Evolutionary conservation across 2,329 filamentous ascomycete genomes (phyloP), one percentile per base, ranked within the genome.

Genomic region (Colletotrichum sojae): DNA sequence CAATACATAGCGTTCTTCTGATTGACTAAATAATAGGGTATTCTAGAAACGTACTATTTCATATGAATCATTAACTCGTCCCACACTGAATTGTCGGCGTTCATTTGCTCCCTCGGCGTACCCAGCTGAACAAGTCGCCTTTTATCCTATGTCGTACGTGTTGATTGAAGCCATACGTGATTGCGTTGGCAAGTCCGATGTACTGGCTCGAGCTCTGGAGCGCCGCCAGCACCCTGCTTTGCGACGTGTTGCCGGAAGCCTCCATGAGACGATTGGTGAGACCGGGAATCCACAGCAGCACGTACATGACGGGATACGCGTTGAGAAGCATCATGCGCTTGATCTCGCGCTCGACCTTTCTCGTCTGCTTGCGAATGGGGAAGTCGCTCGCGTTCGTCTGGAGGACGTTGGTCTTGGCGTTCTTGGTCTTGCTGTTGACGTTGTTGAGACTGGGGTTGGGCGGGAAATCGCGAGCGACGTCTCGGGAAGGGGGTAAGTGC

Each of bases 111-210:
- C 52, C 58, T 22, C 67, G 55, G 20, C 56, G 63, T 27, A 61
- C 12, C 67, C 67, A 69, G 2, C n/a, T 27, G 8, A 66, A 67
- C 5, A 69, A 18, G 31, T 69, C 67, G 16, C 67, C 67, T 31
- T 61, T 69, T 40, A 69, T 56, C 55, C 51, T 69, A 18, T 69
- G 67, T 20, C 72, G 61, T 22, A 76, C 55, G 20, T 77, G 71
- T 72, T 81, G 78, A 57, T 79, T 82, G 69, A 79, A 80, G 13
- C 79, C 78, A 62, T 80, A 82, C 1, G 79, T 80, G 22, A 81
- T 61, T 2, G 80, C 79, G 62, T 81, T 82, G 1, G 78, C 80
- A 12, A 81, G 62, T 1, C 79, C 79, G 12, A 82, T 75, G 48
- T 76, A 82, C 64, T 81, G 79, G 6, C 78, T 81, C 53, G 76